Percentiles rank a stretch among this genome's conserved stretches.
phyloP scores from a whole-genome alignment of 202 grass and related monocot genomes.

The Schoenoplectus tabernaemontani region DNA sequence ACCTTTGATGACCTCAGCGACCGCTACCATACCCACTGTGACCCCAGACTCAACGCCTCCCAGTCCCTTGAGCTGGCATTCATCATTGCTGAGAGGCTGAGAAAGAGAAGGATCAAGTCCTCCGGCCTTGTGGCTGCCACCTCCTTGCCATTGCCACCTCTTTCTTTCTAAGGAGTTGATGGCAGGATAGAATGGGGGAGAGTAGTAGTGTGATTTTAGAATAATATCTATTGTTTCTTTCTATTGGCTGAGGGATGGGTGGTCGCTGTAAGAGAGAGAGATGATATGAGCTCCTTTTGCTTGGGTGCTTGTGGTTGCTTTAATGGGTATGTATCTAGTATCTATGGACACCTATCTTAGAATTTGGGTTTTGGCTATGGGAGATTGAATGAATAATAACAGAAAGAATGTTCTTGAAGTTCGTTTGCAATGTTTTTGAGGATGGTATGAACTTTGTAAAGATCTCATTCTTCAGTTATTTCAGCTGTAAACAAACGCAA shows the following conservation, averaged over 20 bases:
- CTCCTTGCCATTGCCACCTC: conserved; percentile 49
- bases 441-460: neutral
- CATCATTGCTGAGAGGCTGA: conserved; percentile 84
- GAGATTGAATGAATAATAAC: conserved; percentile 38
- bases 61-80: conserved; percentile 83
- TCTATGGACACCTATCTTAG: conserved; percentile 14
- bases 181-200: neutral
- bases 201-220: conserved; percentile 17
- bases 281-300: conserved; percentile 22
- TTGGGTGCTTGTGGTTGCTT: conserved; percentile 20
- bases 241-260: conserved; percentile 26
- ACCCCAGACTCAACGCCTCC: conserved; percentile 80
- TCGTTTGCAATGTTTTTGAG: conserved; percentile 1
- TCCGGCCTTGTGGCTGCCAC: conserved; percentile 28
- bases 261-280: conserved; percentile 28
- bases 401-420: conserved; percentile 21
- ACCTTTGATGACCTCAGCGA: conserved; percentile 85
- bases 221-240: conserved; percentile 42
- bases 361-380: conserved; percentile 33
- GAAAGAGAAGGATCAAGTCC: conserved; percentile 69
- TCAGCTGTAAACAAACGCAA: neutral
- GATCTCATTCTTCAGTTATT: neutral
- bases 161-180: conserved; percentile 43
- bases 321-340: conserved; percentile 7
- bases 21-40: conserved; percentile 91